Base-by-base conservation (phyloP, 2,329 filamentous ascomycete genomes). In the Lasiodiplodia hormozganensis region DNA sequence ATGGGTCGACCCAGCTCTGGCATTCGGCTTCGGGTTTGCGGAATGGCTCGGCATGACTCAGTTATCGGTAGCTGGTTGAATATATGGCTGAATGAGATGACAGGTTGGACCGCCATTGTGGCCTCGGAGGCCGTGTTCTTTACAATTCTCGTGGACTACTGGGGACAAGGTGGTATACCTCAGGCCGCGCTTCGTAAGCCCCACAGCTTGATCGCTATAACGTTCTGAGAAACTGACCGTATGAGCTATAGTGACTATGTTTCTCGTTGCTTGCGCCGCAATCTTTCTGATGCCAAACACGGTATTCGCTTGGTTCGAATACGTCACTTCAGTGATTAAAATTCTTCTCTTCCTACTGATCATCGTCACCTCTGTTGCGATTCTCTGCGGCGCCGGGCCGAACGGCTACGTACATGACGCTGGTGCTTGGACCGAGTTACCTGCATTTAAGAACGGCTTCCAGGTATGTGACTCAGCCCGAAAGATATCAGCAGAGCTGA, bases 1-100 rank as follows among this genome's bases (percentile, higher is more conserved):
- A 23, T 80, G 75, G 71, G 76, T 80, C 40, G 79, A 80, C 70
- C 77, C 77, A 7, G 76, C 80, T 8, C 69, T 81, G 49, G 78
- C 78, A 14, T 81, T 81, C 65, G 78, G 75, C 5, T 77, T 78
- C 52, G 80, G 79, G 2, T 74, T 77, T 71, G 73, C 76, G 14
- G 76, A 78, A 62, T 79, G 76, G 72, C n/a, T 64, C 16, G 31
- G 31, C 31, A 34, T 34, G 31, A 34, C 31, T 34, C 31, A 34
- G 31, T 34, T 10, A 34, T 10, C 31, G 8, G 8, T 34, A 10
- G 31, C 31, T 34, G 31, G 31, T 10, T 34, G 31, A 10, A 34
- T 34, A 34, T 34, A 34, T 34, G 31, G 31, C 31, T 34, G 31
- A 34, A 34, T 34, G 1, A 34, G 8, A 10, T 34, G 31, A 34